Evolutionary conservation across 495 filamentous ascomycete genomes (phyloP).

Genomic region (Achaetomiella virescens): DNA sequence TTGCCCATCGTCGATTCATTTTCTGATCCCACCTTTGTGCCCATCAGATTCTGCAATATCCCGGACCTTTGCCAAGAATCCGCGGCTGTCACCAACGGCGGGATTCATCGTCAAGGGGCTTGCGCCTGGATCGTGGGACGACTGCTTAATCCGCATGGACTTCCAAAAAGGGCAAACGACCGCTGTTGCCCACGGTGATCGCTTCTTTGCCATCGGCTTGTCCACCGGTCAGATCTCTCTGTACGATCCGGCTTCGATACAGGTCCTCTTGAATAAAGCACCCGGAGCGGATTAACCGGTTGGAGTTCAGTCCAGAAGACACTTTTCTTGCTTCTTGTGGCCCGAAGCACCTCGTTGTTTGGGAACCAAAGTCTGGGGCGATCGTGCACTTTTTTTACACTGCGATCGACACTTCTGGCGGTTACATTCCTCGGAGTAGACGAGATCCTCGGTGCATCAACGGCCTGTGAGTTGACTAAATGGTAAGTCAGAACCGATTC

Average conservation of each 20-base stretch:
- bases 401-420: slow-evolving; percentile 4
- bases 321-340: slow-evolving; percentile 19
- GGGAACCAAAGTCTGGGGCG: slow-evolving; percentile 15
- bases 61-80: slow-evolving; percentile 12
- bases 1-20: slow-evolving; percentile 32
- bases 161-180: slow-evolving; percentile 19
- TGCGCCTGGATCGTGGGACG: slow-evolving; percentile 23
- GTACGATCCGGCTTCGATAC: slow-evolving; percentile 22
- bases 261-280: slow-evolving; percentile 16
- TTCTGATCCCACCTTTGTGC: slow-evolving; percentile 30
- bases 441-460: slow-evolving; percentile 16
- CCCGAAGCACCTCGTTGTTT: slow-evolving; percentile 14
- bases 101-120: slow-evolving; percentile 15
- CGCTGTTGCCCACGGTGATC: slow-evolving; percentile 16
- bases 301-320: slow-evolving; percentile 19
- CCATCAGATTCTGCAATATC: slow-evolving; percentile 26
- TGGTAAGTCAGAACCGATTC: slow-evolving; percentile 19
- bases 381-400: slow-evolving; percentile 11
- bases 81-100: neutral
- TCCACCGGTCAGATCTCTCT: slow-evolving; percentile 23
- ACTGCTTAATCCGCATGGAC: slow-evolving; percentile 25
- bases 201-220: slow-evolving; percentile 27
- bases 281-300: slow-evolving; percentile 19
- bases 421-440: slow-evolving; percentile 10
- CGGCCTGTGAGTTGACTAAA: slow-evolving; percentile 14